Evolutionary conservation across 2,329 filamentous ascomycete species (phyloP).

Genomic region (Phaeosphaeriaceae sp.): DNA sequence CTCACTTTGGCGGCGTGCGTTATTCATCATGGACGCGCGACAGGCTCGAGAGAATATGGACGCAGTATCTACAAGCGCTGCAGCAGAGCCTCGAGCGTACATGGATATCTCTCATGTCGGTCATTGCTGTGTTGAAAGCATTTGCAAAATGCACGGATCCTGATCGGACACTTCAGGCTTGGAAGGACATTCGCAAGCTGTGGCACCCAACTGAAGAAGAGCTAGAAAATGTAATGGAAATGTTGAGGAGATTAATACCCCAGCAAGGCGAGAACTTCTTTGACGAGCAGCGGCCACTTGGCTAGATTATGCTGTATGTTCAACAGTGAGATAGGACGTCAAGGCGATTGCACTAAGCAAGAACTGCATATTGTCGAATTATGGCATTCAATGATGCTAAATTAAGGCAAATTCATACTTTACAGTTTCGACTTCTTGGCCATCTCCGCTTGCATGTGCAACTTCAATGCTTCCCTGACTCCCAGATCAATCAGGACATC

Average conservation of each 20-base stretch:
- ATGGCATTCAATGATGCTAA: no score
- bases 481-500: constrained; percentile 40
- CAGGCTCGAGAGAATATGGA: constrained; percentile 62
- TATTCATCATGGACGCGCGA: constrained; percentile 74
- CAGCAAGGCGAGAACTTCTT: constrained; percentile 18
- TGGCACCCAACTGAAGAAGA: constrained; percentile 50
- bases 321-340: no score
- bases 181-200: constrained; percentile 50
- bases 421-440: constrained; percentile 25
- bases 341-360: no score
- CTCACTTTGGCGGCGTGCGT: constrained; percentile 69
- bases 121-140: constrained; percentile 54
- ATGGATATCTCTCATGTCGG: constrained; percentile 34
- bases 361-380: no score
- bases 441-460: constrained; percentile 31
- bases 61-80: constrained; percentile 32
- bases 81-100: constrained; percentile 28
- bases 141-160: constrained; percentile 66
- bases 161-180: constrained; percentile 62
- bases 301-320: no score
- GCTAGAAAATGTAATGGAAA: constrained; percentile 32
- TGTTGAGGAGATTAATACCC: constrained; percentile 33
- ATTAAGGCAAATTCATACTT: no score
- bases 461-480: constrained; percentile 38
- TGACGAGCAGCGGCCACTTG: constrained; percentile 5